phyloP scores from a whole-genome alignment of 1,284 basidiomycete genomes.

The Rhodotorula glutinis region DNA sequence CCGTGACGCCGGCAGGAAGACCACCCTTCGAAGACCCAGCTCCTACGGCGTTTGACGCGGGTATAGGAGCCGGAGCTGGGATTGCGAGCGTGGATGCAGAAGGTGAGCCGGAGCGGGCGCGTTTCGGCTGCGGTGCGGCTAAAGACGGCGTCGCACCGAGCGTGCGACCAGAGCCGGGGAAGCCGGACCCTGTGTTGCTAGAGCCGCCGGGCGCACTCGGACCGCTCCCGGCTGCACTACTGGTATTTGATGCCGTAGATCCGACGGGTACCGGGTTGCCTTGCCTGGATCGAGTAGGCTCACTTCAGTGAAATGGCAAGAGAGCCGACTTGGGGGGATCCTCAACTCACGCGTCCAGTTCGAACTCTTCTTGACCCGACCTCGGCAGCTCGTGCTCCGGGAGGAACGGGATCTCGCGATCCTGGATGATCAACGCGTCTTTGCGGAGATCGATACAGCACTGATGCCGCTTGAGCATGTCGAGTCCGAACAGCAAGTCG shows the following conservation, averaged over 20 bases:
- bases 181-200: slow-evolving; percentile 22
- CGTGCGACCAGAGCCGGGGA: slow-evolving; percentile 46
- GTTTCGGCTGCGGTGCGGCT: slow-evolving; percentile 6
- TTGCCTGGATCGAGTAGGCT: slow-evolving; percentile 27
- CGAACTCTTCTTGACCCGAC: slow-evolving; percentile 39
- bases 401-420: slow-evolving; percentile 79
- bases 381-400: slow-evolving; percentile 92
- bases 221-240: slow-evolving; percentile 18
- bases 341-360: slow-evolving; percentile 43
- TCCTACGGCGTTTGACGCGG: background rate
- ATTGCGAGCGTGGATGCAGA: background rate
- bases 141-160: slow-evolving; percentile 15
- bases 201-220: slow-evolving; percentile 7
- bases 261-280: slow-evolving; percentile 39
- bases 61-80: slow-evolving; percentile 1
- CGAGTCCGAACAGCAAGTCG: slow-evolving; percentile 89
- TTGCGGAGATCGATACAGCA: slow-evolving; percentile 90
- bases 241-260: slow-evolving; percentile 23
- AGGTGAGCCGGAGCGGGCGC: background rate
- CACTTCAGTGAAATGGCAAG: background rate
- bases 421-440: slow-evolving; percentile 82
- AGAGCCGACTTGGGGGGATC: background rate
- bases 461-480: slow-evolving; percentile 98
- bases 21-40: background rate
- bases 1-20: background rate